These are phyloP conservation scores for Thielaviopsis ethacetica DNA, from an alignment of 2,329 filamentous ascomycete genomes.

Conservation along the genomic window DNA sequence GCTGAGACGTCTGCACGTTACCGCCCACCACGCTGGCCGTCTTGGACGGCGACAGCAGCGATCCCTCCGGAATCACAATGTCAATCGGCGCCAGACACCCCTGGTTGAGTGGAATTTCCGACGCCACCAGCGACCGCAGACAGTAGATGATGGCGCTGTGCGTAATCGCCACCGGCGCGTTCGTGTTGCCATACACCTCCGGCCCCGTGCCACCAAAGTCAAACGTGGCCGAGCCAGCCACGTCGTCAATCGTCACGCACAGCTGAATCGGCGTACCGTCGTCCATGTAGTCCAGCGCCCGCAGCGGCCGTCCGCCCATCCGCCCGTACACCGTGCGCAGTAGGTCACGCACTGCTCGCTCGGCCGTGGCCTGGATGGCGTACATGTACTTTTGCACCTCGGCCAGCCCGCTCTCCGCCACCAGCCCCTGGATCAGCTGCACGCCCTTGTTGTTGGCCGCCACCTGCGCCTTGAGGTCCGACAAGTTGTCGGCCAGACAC, in stretches of 20 bases:
- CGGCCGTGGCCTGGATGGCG: conserved; percentile 65
- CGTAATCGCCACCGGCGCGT: conserved; percentile 67
- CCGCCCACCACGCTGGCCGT: conserved; percentile 69
- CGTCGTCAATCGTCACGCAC: conserved; percentile 56
- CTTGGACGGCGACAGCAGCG: conserved; percentile 59
- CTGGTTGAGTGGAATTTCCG: conserved; percentile 73
- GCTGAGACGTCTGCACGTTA: conserved; percentile 43
- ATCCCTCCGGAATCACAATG: conserved; percentile 56
- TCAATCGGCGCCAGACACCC: conserved; percentile 62
- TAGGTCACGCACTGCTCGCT: conserved; percentile 54
- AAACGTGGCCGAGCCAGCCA: conserved; percentile 62
- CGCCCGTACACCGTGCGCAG: conserved; percentile 54
- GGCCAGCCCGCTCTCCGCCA: conserved; percentile 60
- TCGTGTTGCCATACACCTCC: conserved; percentile 67
- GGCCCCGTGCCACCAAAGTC: conserved; percentile 68
- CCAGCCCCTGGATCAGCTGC: conserved; percentile 58
- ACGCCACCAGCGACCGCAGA: conserved; percentile 58
- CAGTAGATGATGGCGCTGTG: conserved; percentile 83
- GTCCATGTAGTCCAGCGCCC: conserved; percentile 68
- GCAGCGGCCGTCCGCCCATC: conserved; percentile 54
- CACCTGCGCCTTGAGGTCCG: conserved; percentile 69
- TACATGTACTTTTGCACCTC: conserved; percentile 76
- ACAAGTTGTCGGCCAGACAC: conserved; percentile 65
- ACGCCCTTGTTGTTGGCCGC: conserved; percentile 78
- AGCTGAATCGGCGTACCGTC: conserved; percentile 64